Evolutionary conservation across 768 basidiomycete species (phyloP).

Genomic region (Leccinum subtestaceum): DNA sequence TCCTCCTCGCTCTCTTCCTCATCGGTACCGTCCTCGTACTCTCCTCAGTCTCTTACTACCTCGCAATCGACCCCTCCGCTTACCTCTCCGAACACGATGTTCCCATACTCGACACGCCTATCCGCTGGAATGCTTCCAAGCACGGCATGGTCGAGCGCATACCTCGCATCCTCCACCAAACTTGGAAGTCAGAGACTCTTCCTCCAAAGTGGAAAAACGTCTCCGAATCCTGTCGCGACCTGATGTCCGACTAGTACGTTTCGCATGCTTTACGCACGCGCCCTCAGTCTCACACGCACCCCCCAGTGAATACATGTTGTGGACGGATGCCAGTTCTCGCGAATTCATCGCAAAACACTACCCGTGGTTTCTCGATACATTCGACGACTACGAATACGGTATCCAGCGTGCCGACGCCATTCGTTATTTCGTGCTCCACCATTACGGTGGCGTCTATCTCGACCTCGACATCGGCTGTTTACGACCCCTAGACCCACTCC

Average conservation of each 20-base stretch:
- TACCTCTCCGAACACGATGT: slow-evolving; percentile 82
- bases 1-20: slow-evolving; percentile 72
- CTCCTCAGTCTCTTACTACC: slow-evolving; percentile 87
- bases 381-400: slow-evolving; percentile 84
- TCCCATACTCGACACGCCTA: slow-evolving; percentile 49
- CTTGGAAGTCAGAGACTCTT: slow-evolving; percentile 91
- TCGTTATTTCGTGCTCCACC: slow-evolving; percentile 95
- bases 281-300: slow-evolving; percentile 13
- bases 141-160: slow-evolving; percentile 69
- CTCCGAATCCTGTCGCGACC: slow-evolving; percentile 80
- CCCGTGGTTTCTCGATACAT: slow-evolving; percentile 91
- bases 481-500: slow-evolving; percentile 80
- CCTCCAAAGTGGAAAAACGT: slow-evolving; percentile 79
- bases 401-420: slow-evolving; percentile 98
- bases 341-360: slow-evolving; percentile 88
- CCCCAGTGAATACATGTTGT: slow-evolving; percentile 88
- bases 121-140: slow-evolving; percentile 62
- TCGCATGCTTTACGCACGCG: slow-evolving; percentile 6
- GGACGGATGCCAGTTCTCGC: slow-evolving; percentile 91
- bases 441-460: slow-evolving; percentile 93
- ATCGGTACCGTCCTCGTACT: slow-evolving; percentile 88
- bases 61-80: slow-evolving; percentile 73
- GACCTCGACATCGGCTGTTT: slow-evolving; percentile 96
- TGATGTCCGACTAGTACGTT: slow-evolving; percentile 96
- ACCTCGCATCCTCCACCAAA: slow-evolving; percentile 95